These are phyloP conservation scores for Pythium phragmiticola DNA, from an alignment of 352 stramenopile genomes.

Conservation along the genomic window DNA sequence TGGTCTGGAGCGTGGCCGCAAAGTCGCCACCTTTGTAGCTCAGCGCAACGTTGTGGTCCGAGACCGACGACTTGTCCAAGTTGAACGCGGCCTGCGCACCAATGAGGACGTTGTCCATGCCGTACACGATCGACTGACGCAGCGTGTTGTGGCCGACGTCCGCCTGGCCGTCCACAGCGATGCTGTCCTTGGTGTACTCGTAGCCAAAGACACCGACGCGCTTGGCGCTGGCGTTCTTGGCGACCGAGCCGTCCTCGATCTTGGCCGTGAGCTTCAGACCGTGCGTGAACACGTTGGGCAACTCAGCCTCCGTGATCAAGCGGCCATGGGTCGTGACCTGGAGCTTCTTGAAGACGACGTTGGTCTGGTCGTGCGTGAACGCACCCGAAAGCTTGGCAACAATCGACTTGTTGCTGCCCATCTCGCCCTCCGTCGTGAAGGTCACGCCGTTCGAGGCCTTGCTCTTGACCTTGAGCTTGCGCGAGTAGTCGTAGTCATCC, in stretches of 20 bases:
- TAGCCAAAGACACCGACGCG: constrained; percentile 69
- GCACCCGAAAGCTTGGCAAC: constrained; percentile 74
- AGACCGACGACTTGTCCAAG: constrained; percentile 74
- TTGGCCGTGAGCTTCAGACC: constrained; percentile 85
- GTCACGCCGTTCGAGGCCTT: constrained; percentile 82
- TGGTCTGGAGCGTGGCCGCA: constrained; percentile 65
- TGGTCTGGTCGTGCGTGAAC: constrained; percentile 65
- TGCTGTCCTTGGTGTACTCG: constrained; percentile 77
- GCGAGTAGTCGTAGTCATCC: constrained; percentile 89
- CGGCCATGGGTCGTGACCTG: constrained; percentile 80
- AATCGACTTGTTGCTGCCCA: constrained; percentile 83
- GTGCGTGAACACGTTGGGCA: constrained; percentile 79
- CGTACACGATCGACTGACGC: constrained; percentile 69
- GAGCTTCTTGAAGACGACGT: constrained; percentile 85
- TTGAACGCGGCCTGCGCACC: constrained; percentile 77
- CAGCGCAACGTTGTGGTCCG: constrained; percentile 75
- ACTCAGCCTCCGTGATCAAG: constrained; percentile 71
- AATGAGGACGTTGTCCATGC: constrained; percentile 65
- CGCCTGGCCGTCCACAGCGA: constrained; percentile 67
- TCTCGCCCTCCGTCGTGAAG: constrained; percentile 84
- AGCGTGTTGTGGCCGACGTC: constrained; percentile 70
- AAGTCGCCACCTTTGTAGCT: constrained; percentile 72
- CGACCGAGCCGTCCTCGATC: constrained; percentile 78
- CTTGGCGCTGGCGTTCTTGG: constrained; percentile 71
- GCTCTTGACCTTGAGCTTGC: constrained; percentile 91